Base-by-base conservation (phyloP, 192 early-diverging fungal species). In the Coemansia sp. region DNA sequence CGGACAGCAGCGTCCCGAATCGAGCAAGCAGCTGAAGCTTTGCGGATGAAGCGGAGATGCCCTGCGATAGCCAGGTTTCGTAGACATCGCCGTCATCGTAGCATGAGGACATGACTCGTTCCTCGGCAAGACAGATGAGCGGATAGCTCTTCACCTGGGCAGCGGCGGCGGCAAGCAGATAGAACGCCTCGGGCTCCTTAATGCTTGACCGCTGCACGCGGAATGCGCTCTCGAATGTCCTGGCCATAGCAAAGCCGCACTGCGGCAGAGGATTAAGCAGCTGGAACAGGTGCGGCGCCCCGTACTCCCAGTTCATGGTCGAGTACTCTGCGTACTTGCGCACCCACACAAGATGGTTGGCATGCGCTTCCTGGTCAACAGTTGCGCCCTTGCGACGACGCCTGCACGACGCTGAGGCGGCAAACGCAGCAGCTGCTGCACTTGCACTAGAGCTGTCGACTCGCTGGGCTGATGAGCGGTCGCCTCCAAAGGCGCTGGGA, bases 101-200 rank as follows among this genome's bases (percentile, higher is more conserved):
- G 61, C 79, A 76, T 10, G 79, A 38, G 20, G 71, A 45, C 45
- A 81, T 50, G 2, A 72, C 67, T 7, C 61, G 54, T 5, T 54
- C 42, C 64, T 81, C 79, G 32, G 74, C 70, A 42, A 73, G 49
- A 54, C 67, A 73, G 41, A 81, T 74, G 4, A 81, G 74, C 60
- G 79, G 79, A n/a, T 72, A 75, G 64, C 79, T 65, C 11, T 57
- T 70, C 19, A 63, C 73, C 50, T 76, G 79, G 1, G 79, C 79
- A 0, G 79, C 79, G 12, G 59, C 79, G 4, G 65, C 68, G 14
- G 74, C 73, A 65, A 81, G 75, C 60, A 81, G 65, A 40, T 69
- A 81, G 68, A 69, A 63, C 10, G 74, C 74, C 10, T 81, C 70
- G 61, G 67, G 50, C 68, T 81, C 74, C 43, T 65, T 61, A 49